Conservation (phyloP, 805 yeast species). For the Metschnikowia orientalis region DNA sequence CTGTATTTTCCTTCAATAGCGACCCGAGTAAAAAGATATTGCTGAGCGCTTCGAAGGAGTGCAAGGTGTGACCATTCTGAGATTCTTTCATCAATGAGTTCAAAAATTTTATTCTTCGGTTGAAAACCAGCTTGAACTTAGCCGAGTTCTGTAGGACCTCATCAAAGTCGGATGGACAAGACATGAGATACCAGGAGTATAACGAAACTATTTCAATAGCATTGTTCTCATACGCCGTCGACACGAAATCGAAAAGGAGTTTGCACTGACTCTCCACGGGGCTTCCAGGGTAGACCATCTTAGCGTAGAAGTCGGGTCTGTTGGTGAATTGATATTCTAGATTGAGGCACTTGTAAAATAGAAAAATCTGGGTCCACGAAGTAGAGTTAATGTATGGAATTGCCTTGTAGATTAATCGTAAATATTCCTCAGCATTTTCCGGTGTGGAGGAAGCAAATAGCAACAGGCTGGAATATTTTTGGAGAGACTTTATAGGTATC, state of each 20-base stretch:
- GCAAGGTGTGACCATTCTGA: conserved; percentile 23
- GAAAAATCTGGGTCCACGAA: conserved; percentile 35
- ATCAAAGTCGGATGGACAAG: conserved; percentile 33
- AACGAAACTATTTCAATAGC: conserved; percentile 18
- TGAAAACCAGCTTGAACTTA: conserved; percentile 31
- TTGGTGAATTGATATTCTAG: conserved; percentile 35
- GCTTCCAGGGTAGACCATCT: conserved; percentile 19
- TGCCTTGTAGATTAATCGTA: conserved; percentile 20
- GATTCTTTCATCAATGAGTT: conserved; percentile 27
- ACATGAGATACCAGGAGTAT: conserved; percentile 30
- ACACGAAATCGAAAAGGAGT: conserved; percentile 30
- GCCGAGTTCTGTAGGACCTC: conserved; percentile 28
- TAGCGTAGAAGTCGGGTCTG: conserved; percentile 33
- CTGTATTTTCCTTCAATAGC: conserved; percentile 19
- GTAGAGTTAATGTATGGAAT: conserved; percentile 28
- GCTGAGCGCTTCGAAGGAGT: conserved; percentile 33
- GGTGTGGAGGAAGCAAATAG: conserved; percentile 29
- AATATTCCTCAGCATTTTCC: conserved; percentile 21
- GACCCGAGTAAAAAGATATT: conserved; percentile 35
- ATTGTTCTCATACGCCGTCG: conserved; percentile 28
- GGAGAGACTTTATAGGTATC: conserved; percentile 26
- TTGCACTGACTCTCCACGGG: conserved; percentile 25
- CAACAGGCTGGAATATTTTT: conserved; percentile 32
- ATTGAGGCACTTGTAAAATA: conserved; percentile 29
- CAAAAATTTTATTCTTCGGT: conserved; percentile 34